A percentile compares a stretch with the other conserved stretches of the same genome.
phyloP scores from a whole-genome alignment of 495 filamentous ascomycete genomes.

The Penicillium alfredii region DNA sequence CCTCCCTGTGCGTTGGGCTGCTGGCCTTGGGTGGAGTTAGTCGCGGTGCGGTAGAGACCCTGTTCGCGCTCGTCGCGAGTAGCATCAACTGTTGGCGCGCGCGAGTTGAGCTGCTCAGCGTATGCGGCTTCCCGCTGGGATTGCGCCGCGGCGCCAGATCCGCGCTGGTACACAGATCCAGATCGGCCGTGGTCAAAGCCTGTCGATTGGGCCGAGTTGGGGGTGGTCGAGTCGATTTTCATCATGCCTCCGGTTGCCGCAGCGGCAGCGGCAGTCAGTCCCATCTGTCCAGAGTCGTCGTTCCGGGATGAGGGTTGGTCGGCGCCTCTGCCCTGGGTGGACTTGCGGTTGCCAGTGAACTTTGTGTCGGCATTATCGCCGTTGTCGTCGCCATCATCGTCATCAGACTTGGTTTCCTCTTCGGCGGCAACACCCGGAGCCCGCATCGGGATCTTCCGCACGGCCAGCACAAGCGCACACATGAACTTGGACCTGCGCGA shows the following conservation, averaged over 20 bases:
- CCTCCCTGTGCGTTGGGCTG: slow-evolving; percentile 22
- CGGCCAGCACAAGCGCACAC: slow-evolving; percentile 81
- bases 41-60: slow-evolving; percentile 27
- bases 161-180: slow-evolving; percentile 30
- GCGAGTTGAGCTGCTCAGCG: slow-evolving; percentile 39
- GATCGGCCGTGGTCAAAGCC: slow-evolving; percentile 30
- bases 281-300: slow-evolving; percentile 1
- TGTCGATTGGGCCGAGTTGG: slow-evolving; percentile 26
- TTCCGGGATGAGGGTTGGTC: too few species aligned
- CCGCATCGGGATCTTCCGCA: slow-evolving; percentile 83
- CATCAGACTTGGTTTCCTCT: slow-evolving; percentile 51
- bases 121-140: slow-evolving; percentile 35
- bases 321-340: slow-evolving; percentile 6
- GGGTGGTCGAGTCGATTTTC: slow-evolving; percentile 9
- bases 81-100: slow-evolving; percentile 35
- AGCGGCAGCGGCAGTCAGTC: slow-evolving; percentile 7
- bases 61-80: slow-evolving; percentile 25
- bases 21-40: slow-evolving; percentile 16
- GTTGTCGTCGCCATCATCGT: slow-evolving; percentile 54
- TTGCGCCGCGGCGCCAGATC: slow-evolving; percentile 19
- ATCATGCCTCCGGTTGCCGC: slow-evolving; percentile 19
- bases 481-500: slow-evolving; percentile 91
- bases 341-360: slow-evolving; percentile 4
- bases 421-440: slow-evolving; percentile 70
- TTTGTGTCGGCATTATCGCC: slow-evolving; percentile 5